phyloP scores from a whole-genome alignment of 495 filamentous ascomycete genomes.

The Neurospora discreta region DNA sequence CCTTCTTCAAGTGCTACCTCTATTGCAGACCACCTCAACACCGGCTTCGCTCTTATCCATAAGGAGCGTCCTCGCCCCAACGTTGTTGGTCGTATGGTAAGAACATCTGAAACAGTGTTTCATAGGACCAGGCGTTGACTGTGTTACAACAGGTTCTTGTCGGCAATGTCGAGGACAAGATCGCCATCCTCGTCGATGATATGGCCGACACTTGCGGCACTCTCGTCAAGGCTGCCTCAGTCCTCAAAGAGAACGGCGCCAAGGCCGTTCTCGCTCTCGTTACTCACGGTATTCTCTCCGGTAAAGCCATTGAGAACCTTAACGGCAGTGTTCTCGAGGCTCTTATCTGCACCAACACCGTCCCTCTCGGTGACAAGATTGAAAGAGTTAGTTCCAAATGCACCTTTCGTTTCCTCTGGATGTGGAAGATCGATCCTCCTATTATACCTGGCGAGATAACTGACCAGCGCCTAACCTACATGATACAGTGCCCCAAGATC shows the following conservation, averaged over 20 bases:
- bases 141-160: constrained; percentile 50
- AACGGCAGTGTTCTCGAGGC: constrained; percentile 70
- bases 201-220: constrained; percentile 95
- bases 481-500: constrained; percentile 55
- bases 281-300: constrained; percentile 89
- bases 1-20: constrained; percentile 57
- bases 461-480: neutral
- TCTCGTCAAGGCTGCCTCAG: constrained; percentile 83
- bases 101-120: constrained; percentile 45
- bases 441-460: neutral
- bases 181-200: constrained; percentile 50
- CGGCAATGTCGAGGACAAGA: constrained; percentile 55
- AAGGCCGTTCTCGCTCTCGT: constrained; percentile 86
- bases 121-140: constrained; percentile 21
- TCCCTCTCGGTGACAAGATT: constrained; percentile 72
- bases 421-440: no score
- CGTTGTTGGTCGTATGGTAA: constrained; percentile 91
- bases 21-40: constrained; percentile 88
- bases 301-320: constrained; percentile 80
- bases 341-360: constrained; percentile 95
- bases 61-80: constrained; percentile 94
- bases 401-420: neutral
- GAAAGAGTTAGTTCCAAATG: constrained; percentile 18
- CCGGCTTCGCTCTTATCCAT: constrained; percentile 96
- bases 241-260: constrained; percentile 81